phyloP scores from a whole-genome alignment of 2,329 filamentous ascomycete genomes.

The Pseudocercospora macadamiae region DNA sequence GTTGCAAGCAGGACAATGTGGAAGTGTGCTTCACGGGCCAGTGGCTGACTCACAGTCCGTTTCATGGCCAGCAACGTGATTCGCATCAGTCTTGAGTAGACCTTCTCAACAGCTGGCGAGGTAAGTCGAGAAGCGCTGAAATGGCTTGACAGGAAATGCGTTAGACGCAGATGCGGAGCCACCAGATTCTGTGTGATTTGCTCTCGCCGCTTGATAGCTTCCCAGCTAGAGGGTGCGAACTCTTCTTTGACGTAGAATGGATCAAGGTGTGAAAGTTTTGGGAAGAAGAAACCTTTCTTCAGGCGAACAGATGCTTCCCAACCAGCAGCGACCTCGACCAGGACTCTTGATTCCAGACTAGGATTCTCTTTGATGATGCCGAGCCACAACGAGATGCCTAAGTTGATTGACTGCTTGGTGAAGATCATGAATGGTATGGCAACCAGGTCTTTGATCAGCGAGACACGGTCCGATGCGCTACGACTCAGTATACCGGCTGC shows the following conservation, averaged over 20 bases:
- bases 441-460: conserved; percentile 84
- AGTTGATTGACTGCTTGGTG: conserved; percentile 91
- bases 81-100: conserved; percentile 80
- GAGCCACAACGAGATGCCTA: conserved; percentile 94
- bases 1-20: conserved; percentile 83
- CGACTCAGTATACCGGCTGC: conserved; percentile 86
- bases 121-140: conserved; percentile 91
- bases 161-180: conserved; percentile 79
- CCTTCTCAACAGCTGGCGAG: conserved; percentile 76
- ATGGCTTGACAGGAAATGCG: conserved; percentile 91
- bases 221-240: conserved; percentile 86
- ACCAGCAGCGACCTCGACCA: conserved; percentile 84
- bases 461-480: conserved; percentile 71
- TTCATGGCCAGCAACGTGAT: conserved; percentile 76
- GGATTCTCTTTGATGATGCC: conserved; percentile 97
- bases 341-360: conserved; percentile 78
- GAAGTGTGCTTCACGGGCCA: conserved; percentile 90
- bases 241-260: conserved; percentile 91
- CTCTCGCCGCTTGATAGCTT: conserved; percentile 72
- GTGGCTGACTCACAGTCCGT: conserved; percentile 73
- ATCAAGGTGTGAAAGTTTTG: conserved; percentile 69
- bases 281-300: conserved; percentile 79
- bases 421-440: conserved; percentile 91
- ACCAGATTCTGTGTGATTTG: conserved; percentile 80
- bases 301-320: conserved; percentile 85